These are phyloP conservation scores for Leucoagaricus sp. DNA, from an alignment of 1,284 basidiomycete species.

Conservation along the genomic window DNA sequence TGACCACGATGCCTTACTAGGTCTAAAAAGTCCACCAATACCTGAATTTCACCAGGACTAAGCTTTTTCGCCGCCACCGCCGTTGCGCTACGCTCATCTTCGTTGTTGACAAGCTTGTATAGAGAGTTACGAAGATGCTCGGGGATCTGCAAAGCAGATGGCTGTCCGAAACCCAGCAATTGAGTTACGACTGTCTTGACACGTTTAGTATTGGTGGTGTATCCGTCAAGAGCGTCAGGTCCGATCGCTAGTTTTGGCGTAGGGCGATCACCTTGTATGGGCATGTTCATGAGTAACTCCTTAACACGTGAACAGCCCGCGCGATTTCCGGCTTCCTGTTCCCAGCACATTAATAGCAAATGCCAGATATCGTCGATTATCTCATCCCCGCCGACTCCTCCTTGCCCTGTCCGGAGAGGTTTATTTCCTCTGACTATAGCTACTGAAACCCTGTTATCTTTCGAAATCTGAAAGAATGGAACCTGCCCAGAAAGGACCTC, in stretches of 20 bases:
- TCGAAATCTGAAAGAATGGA: not conserved
- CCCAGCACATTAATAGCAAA: not conserved
- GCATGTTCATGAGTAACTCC: not conserved
- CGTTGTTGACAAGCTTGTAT: not conserved
- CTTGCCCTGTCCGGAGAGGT: not conserved
- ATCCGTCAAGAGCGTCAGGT: not conserved
- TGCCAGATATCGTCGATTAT: not conserved
- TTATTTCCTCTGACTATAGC: not conserved
- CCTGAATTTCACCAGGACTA: not conserved
- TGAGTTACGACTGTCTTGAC: not conserved
- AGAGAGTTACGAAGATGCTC: not conserved
- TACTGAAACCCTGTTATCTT: not conserved
- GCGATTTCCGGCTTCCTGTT: not conserved
- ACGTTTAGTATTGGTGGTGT: not conserved
- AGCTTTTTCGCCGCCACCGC: not conserved
- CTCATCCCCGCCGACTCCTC: not conserved
- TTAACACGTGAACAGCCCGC: not conserved
- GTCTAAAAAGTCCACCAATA: not conserved
- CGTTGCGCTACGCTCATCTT: not conserved
- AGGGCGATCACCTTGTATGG: not conserved
- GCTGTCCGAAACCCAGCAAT: not conserved
- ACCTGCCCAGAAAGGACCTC: not conserved
- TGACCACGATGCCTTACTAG: no score
- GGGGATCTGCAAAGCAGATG: not conserved
- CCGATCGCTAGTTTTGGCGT: not conserved